A percentile compares a stretch with the other conserved stretches of the same genome.
Conservation (phyloP, 495 filamentous ascomycete species). For the Pyrenula massariospora region DNA sequence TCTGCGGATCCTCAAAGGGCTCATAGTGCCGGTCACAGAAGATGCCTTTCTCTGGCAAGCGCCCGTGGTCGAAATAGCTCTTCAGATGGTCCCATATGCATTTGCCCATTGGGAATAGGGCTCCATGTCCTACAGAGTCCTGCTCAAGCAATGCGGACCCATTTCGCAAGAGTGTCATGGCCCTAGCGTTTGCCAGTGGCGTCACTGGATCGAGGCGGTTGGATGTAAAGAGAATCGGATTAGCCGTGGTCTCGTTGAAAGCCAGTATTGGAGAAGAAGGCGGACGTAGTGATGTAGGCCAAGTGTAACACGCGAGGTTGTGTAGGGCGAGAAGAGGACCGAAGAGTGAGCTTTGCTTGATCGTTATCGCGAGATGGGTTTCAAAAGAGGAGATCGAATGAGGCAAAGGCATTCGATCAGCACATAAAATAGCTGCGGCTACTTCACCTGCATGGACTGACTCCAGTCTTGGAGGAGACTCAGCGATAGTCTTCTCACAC, state of each 20-base stretch:
- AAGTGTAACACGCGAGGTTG: neutral
- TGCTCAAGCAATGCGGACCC: neutral
- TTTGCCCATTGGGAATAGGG: too few relatives aligned
- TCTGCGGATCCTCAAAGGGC: too few relatives aligned
- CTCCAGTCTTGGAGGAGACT: neutral
- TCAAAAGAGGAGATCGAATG: too few relatives aligned
- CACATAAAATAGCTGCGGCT: conserved; percentile 29
- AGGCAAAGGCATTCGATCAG: conserved; percentile 21
- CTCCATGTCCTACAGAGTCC: neutral
- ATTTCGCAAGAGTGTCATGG: neutral
- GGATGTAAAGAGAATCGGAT: neutral
- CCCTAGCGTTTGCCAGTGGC: neutral
- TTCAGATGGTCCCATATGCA: too few relatives aligned
- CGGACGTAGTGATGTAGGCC: too few relatives aligned
- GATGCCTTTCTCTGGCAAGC: too few relatives aligned
- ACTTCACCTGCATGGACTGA: too few relatives aligned
- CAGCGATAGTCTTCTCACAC: neutral
- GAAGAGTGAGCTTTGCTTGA: conserved; percentile 21
- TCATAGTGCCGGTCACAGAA: too few relatives aligned
- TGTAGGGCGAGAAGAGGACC: conserved; percentile 26
- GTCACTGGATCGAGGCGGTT: neutral
- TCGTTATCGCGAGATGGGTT: conserved; percentile 22
- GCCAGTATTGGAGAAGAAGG: too few relatives aligned
- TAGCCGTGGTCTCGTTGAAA: neutral
- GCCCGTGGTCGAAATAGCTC: too few relatives aligned